Conservation (phyloP, 495 filamentous ascomycete genomes). For the Chaetomium fimeti region DNA sequence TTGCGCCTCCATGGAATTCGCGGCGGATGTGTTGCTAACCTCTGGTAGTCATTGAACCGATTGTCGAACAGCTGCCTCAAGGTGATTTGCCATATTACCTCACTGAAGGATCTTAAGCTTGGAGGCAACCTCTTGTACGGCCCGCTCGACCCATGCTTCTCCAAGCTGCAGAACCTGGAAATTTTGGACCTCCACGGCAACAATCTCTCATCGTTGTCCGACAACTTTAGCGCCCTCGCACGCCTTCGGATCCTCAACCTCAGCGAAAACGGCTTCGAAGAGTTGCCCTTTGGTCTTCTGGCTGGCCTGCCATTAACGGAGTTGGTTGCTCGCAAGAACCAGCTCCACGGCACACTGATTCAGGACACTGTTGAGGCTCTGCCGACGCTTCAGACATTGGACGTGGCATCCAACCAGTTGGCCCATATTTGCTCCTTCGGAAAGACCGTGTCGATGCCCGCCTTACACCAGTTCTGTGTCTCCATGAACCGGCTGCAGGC, state of each 20-base stretch:
- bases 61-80: conserved; percentile 67
- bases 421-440: conserved; percentile 43
- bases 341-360: conserved; percentile 70
- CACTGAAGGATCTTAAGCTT: conserved; percentile 76
- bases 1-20: not conserved
- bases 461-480: conserved; percentile 69
- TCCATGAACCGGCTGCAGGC: conserved; percentile 71
- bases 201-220: conserved; percentile 70
- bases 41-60: conserved; percentile 70
- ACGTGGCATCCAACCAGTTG: conserved; percentile 74
- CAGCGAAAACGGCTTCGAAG: conserved; percentile 66
- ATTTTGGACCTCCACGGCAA: conserved; percentile 80
- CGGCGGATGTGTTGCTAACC: conserved; percentile 14
- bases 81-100: conserved; percentile 66
- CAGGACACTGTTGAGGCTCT: conserved; percentile 56
- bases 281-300: conserved; percentile 67
- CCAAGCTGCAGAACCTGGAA: conserved; percentile 65
- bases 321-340: conserved; percentile 75
- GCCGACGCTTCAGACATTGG: conserved; percentile 65
- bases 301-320: conserved; percentile 68
- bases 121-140: conserved; percentile 75
- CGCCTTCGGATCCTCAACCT: conserved; percentile 74
- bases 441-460: conserved; percentile 54
- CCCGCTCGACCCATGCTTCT: conserved; percentile 55
- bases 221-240: conserved; percentile 59